Conservation (phyloP, 345 rosid genomes). For the Triadica sebifera region DNA sequence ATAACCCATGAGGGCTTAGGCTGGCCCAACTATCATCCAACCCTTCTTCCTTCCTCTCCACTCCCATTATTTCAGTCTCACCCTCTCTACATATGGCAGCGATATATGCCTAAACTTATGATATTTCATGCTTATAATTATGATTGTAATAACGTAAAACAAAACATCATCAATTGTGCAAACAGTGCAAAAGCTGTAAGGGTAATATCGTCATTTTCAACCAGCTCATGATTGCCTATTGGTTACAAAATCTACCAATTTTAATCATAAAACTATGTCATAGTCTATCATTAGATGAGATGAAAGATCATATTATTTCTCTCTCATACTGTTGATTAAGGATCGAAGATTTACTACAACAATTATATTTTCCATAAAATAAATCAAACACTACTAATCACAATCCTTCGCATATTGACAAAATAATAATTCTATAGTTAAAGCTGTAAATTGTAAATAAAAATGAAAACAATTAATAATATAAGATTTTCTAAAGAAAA, state of each 20-base stretch:
- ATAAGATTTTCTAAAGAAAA: too few species aligned
- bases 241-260: conserved; percentile 1
- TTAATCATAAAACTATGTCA: conserved; percentile 1
- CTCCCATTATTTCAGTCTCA: conserved; percentile 29
- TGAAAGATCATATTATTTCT: background rate
- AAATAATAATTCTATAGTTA: background rate
- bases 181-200: conserved; percentile 9
- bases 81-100: conserved; percentile 26
- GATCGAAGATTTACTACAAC: background rate
- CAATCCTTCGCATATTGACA: background rate
- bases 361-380: background rate
- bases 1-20: conserved; percentile 41
- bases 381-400: background rate
- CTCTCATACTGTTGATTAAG: background rate
- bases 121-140: conserved; percentile 27
- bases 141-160: conserved; percentile 39
- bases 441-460: background rate
- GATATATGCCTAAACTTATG: conserved; percentile 34
- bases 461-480: too few species aligned
- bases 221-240: background rate
- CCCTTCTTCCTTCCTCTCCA: conserved; percentile 9
- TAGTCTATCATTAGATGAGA: background rate
- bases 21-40: conserved; percentile 45
- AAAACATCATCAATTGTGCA: conserved; percentile 23
- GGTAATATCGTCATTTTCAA: background rate